phyloP scores from a whole-genome alignment of 2,329 filamentous ascomycete species.

The Aspergillus sclerotialis region DNA sequence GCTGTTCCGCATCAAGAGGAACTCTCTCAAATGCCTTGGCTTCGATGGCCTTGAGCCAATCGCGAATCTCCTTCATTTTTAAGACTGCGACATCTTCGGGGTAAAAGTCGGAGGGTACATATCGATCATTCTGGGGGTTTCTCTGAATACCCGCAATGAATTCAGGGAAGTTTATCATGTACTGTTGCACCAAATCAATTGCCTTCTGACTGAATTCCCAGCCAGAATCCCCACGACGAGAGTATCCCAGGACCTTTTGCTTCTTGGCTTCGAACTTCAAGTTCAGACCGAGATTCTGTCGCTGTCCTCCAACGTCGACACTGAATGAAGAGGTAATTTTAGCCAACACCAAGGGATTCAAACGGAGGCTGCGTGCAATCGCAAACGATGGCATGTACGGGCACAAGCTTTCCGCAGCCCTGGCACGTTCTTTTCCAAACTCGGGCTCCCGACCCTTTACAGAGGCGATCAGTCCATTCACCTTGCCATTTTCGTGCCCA shows the following conservation, averaged over 20 bases:
- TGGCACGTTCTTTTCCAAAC: conserved; percentile 70
- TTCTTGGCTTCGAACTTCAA: conserved; percentile 96
- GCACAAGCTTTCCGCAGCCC: conserved; percentile 60
- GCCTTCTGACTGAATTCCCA: conserved; percentile 95
- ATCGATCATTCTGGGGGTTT: conserved; percentile 79
- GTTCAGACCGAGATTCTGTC: conserved; percentile 87
- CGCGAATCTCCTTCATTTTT: conserved; percentile 87
- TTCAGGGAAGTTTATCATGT: conserved; percentile 91
- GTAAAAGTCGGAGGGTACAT: conserved; percentile 81
- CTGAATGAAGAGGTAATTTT: conserved; percentile 95
- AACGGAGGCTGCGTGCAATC: conserved; percentile 72
- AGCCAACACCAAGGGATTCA: conserved; percentile 83
- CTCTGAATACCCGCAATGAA: conserved; percentile 85
- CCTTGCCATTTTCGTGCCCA: conserved; percentile 65
- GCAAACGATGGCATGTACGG: conserved; percentile 80
- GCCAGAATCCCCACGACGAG: conserved; percentile 72
- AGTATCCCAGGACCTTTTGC: conserved; percentile 92
- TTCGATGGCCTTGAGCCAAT: conserved; percentile 87
- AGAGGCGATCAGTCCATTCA: conserved; percentile 70
- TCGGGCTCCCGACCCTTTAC: conserved; percentile 68
- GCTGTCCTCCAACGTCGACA: conserved; percentile 71
- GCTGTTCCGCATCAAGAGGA: conserved; percentile 91
- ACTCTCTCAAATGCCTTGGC: conserved; percentile 90
- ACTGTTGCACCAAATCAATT: conserved; percentile 70
- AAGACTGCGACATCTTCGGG: conserved; percentile 62